Percentiles rank a stretch among this genome's conserved stretches.
Conservation (phyloP, 2,329 filamentous ascomycete species). For the Trichoderma aggressivum region DNA sequence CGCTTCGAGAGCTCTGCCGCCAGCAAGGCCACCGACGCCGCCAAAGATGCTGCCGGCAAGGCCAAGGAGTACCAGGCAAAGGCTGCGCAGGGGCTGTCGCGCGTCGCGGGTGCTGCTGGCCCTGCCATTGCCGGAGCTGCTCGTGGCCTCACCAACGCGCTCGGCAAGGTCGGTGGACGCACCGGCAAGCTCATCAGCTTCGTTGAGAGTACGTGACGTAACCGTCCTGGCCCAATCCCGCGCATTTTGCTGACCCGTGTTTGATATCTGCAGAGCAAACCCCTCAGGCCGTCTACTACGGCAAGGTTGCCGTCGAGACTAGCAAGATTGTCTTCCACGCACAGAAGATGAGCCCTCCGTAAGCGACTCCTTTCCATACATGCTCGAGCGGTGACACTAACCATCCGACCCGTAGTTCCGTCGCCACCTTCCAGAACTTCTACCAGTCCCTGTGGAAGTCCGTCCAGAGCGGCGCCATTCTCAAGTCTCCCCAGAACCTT, state of each 20-base stretch:
- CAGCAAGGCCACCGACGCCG: slow-evolving; percentile 37
- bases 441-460: slow-evolving; percentile 71
- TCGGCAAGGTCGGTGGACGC: slow-evolving; percentile 77
- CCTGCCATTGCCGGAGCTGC: slow-evolving; percentile 72
- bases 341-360: slow-evolving; percentile 95
- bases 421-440: slow-evolving; percentile 82
- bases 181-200: slow-evolving; percentile 75
- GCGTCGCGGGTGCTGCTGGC: slow-evolving; percentile 75
- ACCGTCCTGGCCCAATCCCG: too few relatives aligned
- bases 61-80: slow-evolving; percentile 53
- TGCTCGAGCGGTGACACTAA: background rate
- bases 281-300: slow-evolving; percentile 87
- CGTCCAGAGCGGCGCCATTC: slow-evolving; percentile 60
- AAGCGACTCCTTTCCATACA: slow-evolving; percentile 44
- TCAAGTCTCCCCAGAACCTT: slow-evolving; percentile 55
- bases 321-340: slow-evolving; percentile 81
- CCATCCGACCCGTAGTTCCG: slow-evolving; percentile 52
- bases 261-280: slow-evolving; percentile 61
- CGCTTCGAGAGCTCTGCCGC: slow-evolving; percentile 60
- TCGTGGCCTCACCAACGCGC: slow-evolving; percentile 60
- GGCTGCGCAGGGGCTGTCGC: slow-evolving; percentile 78
- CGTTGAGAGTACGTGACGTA: slow-evolving; percentile 73
- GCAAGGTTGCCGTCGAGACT: slow-evolving; percentile 82
- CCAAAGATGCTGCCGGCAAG: slow-evolving; percentile 39
- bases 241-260: slow-evolving; percentile 3